Conservation (phyloP, 1,139 yeast species). For the Hansenula sp. region DNA sequence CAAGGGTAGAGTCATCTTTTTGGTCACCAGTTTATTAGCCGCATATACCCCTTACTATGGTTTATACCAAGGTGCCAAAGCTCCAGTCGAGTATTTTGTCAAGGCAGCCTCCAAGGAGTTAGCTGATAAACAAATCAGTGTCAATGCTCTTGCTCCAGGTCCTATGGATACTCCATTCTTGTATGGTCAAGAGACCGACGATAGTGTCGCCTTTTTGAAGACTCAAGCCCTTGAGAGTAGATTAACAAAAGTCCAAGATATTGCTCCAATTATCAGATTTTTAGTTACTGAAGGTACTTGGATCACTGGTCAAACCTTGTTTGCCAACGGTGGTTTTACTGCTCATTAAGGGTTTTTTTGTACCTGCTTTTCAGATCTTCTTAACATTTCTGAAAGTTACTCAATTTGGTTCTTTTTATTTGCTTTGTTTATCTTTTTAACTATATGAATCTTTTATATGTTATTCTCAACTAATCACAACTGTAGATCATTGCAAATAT, state of each 20-base stretch:
- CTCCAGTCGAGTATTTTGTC: constrained; percentile 56
- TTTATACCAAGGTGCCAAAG: constrained; percentile 57
- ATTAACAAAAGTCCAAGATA: constrained; percentile 56
- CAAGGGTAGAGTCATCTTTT: constrained; percentile 50
- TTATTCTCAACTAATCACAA: no score
- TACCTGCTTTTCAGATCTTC: neutral
- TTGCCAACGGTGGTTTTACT: constrained; percentile 63
- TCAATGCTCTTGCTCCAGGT: constrained; percentile 63
- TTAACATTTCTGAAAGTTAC: no score
- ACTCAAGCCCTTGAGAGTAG: constrained; percentile 43
- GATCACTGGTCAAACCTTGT: constrained; percentile 69
- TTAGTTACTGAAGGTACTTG: constrained; percentile 64
- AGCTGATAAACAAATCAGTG: constrained; percentile 43
- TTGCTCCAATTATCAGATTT: constrained; percentile 60
- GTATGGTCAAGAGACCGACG: constrained; percentile 54
- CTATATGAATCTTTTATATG: no score
- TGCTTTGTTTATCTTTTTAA: no score
- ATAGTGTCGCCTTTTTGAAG: constrained; percentile 52
- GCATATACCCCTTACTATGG: constrained; percentile 60
- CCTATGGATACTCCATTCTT: constrained; percentile 73
- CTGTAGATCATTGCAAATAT: no score
- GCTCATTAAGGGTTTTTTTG: constrained; percentile 29
- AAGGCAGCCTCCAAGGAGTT: constrained; percentile 59
- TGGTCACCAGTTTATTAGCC: constrained; percentile 63
- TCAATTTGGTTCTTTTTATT: no score